A percentile compares a stretch with the other conserved stretches of the same genome.
Evolutionary conservation across 2,329 filamentous ascomycete species (phyloP).

Genomic region (Meredithiella fracta): DNA sequence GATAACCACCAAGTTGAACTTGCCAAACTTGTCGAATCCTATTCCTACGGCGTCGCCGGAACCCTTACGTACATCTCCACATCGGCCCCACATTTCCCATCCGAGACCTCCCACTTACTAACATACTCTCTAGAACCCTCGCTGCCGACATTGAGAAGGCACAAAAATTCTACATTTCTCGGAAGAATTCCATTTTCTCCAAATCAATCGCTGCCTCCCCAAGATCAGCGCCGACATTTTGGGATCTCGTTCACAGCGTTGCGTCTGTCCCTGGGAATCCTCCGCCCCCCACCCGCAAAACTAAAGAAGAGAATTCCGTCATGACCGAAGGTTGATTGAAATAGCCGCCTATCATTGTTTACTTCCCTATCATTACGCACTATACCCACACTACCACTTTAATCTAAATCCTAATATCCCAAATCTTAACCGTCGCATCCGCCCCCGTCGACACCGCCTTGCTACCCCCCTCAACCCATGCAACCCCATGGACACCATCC

Average conservation of each 20-base stretch:
- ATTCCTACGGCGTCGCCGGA: conserved; percentile 7
- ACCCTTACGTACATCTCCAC: conserved; percentile 6
- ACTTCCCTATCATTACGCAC: not conserved
- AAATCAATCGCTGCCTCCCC: not conserved
- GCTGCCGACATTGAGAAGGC: not conserved
- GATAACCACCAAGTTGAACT: conserved; percentile 87
- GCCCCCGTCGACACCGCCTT: conserved; percentile 67
- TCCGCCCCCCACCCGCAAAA: not conserved
- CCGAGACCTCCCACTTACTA: not conserved
- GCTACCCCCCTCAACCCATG: conserved; percentile 49
- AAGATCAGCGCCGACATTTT: not conserved
- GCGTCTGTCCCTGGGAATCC: not conserved
- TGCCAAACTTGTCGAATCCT: conserved; percentile 50
- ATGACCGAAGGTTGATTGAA: not conserved
- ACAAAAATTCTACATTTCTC: not conserved
- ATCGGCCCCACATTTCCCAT: not conserved
- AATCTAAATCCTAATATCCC: conserved; percentile 31
- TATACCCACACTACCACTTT: not conserved
- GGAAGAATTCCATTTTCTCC: not conserved
- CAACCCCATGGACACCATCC: conserved; percentile 79
- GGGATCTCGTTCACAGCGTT: not conserved
- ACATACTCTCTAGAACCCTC: not conserved
- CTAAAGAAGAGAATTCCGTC: not conserved
- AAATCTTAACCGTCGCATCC: conserved; percentile 83
- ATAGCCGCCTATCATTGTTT: too few relatives aligned